Percentiles rank a stretch among this genome's conserved stretches.
phyloP scores from a whole-genome alignment of 2,329 filamentous ascomycete genomes.

The Hawksworthiomyces lignivorus region DNA sequence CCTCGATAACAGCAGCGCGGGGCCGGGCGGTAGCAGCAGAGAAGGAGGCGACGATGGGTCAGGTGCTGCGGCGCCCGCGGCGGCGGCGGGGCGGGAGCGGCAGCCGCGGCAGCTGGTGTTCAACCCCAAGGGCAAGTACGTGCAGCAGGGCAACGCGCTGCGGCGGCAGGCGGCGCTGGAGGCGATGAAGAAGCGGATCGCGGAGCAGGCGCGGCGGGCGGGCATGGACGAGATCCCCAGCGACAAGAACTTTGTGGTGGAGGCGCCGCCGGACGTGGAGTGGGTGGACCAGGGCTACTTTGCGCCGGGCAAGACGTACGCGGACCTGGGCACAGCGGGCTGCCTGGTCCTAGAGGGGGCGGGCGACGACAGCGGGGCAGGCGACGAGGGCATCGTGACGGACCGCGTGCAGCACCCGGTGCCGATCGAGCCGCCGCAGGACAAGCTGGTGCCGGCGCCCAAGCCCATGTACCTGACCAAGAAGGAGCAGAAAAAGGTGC shows the following conservation, averaged over 20 bases:
- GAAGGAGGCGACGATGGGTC: conserved; percentile 46
- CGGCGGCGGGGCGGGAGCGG: conserved; percentile 53
- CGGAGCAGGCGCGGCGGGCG: conserved; percentile 77
- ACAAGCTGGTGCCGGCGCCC: conserved; percentile 66
- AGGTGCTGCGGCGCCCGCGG: conserved; percentile 61
- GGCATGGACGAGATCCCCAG: conserved; percentile 88
- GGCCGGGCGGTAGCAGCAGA: conserved; percentile 38
- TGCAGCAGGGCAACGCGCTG: conserved; percentile 83
- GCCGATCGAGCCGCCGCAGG: conserved; percentile 82
- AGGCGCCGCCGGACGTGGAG: conserved; percentile 78
- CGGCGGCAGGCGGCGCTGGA: conserved; percentile 83
- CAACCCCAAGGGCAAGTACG: conserved; percentile 95
- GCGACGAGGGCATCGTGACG: conserved; percentile 80
- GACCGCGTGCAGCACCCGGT: conserved; percentile 90
- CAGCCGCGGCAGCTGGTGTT: conserved; percentile 74
- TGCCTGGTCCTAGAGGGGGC: conserved; percentile 41
- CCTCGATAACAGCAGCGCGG: conserved; percentile 70
- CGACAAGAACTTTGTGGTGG: conserved; percentile 82
- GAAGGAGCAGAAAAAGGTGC: conserved; percentile 85
- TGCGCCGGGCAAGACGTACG: conserved; percentile 67
- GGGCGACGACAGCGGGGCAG: conserved; percentile 38
- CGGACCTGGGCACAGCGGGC: conserved; percentile 54
- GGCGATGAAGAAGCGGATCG: conserved; percentile 89
- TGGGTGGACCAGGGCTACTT: conserved; percentile 92
- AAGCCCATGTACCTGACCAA: conserved; percentile 91